phyloP scores from a whole-genome alignment of 805 yeast genomes.

The Huiozyma sinensis region DNA sequence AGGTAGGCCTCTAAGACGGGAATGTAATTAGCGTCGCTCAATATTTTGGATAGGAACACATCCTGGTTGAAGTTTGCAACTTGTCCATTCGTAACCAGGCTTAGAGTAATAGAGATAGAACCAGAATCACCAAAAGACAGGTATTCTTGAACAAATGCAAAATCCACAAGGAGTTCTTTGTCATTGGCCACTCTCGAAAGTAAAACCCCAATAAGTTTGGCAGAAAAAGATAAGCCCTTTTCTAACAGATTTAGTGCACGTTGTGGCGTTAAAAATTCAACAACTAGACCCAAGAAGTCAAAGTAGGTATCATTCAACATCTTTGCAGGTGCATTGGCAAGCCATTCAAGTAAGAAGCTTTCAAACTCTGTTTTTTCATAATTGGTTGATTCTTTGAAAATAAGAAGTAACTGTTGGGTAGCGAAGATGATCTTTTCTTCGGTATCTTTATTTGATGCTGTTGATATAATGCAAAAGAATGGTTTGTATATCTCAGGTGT shows the following conservation, averaged over 20 bases:
- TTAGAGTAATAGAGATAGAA: background rate
- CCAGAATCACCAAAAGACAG: background rate
- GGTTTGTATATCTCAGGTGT: slow-evolving; percentile 1
- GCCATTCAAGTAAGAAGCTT: background rate
- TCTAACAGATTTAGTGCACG: background rate
- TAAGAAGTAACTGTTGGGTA: slow-evolving; percentile 1
- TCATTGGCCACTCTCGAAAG: background rate
- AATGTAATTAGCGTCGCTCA: slow-evolving; percentile 1
- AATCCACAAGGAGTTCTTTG: background rate
- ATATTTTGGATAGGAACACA: slow-evolving; percentile 4
- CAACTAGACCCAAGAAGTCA: background rate
- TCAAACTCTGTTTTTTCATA: background rate
- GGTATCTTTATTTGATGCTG: background rate
- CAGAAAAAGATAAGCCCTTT: background rate
- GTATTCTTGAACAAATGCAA: background rate
- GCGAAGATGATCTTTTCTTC: background rate
- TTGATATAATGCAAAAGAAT: slow-evolving; percentile 3
- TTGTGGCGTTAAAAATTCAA: background rate
- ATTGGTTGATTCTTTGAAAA: background rate
- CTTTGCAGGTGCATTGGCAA: background rate
- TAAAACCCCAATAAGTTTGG: background rate
- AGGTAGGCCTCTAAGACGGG: slow-evolving; percentile 8
- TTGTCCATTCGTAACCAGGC: slow-evolving; percentile 6
- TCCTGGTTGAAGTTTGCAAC: slow-evolving; percentile 5
- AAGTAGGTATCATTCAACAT: background rate